Percentiles rank a stretch among this genome's conserved stretches.
Evolutionary conservation across 371 early-diverging fungal species (phyloP).

Genomic region (Thermomucor indicae-seudaticae): DNA sequence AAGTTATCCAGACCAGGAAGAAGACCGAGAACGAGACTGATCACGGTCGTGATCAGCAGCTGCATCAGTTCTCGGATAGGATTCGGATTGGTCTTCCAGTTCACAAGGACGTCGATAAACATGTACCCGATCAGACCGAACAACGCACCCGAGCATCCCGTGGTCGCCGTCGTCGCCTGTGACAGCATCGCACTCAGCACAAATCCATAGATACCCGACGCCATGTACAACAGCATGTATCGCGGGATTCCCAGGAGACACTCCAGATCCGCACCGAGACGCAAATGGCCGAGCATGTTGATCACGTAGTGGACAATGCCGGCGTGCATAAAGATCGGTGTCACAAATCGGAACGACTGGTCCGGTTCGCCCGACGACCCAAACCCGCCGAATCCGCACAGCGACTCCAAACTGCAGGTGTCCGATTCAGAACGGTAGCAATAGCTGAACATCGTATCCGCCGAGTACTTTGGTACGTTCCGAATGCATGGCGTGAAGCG

Average conservation of each 20-base stretch:
- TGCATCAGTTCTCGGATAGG: conserved; percentile 72
- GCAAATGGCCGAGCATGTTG: conserved; percentile 72
- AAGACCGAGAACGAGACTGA: conserved; percentile 66
- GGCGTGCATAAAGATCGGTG: conserved; percentile 86
- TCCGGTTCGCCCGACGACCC: conserved; percentile 36
- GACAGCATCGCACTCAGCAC: conserved; percentile 73
- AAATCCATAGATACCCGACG: conserved; percentile 78
- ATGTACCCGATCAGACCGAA: conserved; percentile 82
- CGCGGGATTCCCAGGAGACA: conserved; percentile 71
- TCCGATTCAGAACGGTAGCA: conserved; percentile 23
- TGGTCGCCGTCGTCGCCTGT: conserved; percentile 52
- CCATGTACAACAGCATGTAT: conserved; percentile 69
- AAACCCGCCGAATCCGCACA: conserved; percentile 58
- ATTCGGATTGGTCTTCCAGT: conserved; percentile 66
- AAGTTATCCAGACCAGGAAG: conserved; percentile 81
- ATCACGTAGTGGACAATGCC: conserved; percentile 77
- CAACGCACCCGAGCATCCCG: conserved; percentile 82
- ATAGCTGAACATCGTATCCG: conserved; percentile 4
- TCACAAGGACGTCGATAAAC: conserved; percentile 74
- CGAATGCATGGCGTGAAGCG: conserved; percentile 64
- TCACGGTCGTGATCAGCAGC: conserved; percentile 54
- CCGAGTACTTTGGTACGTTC: conserved; percentile 27
- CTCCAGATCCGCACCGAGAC: conserved; percentile 73
- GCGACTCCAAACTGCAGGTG: conserved; percentile 44
- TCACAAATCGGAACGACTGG: conserved; percentile 80